Evolutionary conservation across 2,329 filamentous ascomycete genomes (phyloP).

Genomic region (Pseudogymnoascus sp.): DNA sequence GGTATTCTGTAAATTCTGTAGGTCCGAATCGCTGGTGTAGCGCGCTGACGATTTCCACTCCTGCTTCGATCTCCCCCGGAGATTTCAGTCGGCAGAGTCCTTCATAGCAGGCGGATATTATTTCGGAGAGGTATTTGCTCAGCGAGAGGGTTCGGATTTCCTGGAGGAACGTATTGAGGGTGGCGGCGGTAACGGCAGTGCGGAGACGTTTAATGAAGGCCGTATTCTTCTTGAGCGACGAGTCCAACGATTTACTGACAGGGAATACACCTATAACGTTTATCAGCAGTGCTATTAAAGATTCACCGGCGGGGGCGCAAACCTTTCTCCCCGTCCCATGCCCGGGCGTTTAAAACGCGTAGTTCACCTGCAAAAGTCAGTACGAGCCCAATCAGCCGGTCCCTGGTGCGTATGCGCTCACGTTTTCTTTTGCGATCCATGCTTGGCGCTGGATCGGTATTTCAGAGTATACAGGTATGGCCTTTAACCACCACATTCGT

Average conservation of each 20-base stretch:
- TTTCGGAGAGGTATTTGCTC: constrained; percentile 94
- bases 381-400: not conserved
- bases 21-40: constrained; percentile 92
- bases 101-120: constrained; percentile 92
- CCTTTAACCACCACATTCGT: constrained; percentile 30
- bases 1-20: constrained; percentile 78
- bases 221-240: constrained; percentile 95
- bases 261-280: constrained; percentile 60
- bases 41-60: constrained; percentile 89
- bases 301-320: constrained; percentile 21
- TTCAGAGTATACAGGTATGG: constrained; percentile 21
- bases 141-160: constrained; percentile 86
- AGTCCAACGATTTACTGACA: constrained; percentile 75
- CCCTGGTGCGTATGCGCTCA: constrained; percentile 30
- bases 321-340: constrained; percentile 88
- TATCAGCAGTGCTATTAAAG: constrained; percentile 21
- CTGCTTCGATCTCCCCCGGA: constrained; percentile 83
- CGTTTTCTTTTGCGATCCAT: constrained; percentile 62
- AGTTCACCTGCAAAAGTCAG: constrained; percentile 61
- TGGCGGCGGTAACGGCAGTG: constrained; percentile 75
- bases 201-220: constrained; percentile 95
- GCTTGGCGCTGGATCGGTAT: constrained; percentile 28
- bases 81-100: constrained; percentile 87
- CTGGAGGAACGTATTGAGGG: constrained; percentile 74
- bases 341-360: constrained; percentile 76